Conservation (phyloP, 2,329 filamentous ascomycete genomes). For the Apiospora pterosperma region DNA sequence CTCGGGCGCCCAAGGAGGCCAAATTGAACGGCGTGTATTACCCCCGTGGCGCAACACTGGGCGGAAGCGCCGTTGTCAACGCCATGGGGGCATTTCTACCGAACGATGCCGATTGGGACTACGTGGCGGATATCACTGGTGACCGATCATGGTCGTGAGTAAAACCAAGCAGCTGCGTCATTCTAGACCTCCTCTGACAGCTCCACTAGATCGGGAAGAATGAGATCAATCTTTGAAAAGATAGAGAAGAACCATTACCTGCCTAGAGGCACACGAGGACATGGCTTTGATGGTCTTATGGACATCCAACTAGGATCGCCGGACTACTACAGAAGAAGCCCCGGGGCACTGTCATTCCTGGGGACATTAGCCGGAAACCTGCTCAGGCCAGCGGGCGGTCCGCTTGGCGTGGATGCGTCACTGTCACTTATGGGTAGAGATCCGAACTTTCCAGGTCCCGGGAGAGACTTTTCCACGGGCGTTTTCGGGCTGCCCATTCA, state of each 20-base stretch:
- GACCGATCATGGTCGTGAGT: constrained; percentile 19
- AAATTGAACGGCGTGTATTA: constrained; percentile 23
- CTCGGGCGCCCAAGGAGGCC: constrained; percentile 18
- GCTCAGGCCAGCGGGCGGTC: neutral
- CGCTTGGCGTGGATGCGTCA: neutral
- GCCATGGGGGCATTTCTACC: constrained; percentile 12
- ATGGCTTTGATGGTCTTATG: constrained; percentile 15
- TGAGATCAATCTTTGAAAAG: constrained; percentile 13
- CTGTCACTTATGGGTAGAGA: constrained; percentile 12
- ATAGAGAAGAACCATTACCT: constrained; percentile 19
- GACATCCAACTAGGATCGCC: neutral
- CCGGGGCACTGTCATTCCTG: neutral
- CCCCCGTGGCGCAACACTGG: constrained; percentile 22
- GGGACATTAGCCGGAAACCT: neutral
- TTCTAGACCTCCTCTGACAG: neutral
- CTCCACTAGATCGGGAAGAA: constrained; percentile 7
- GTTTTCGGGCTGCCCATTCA: constrained; percentile 16
- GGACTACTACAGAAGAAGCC: constrained; percentile 6
- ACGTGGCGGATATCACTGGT: constrained; percentile 17
- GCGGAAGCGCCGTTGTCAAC: constrained; percentile 23
- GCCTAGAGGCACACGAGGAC: constrained; percentile 12
- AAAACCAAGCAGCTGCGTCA: rapidly evolving
- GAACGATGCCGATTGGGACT: constrained; percentile 19
- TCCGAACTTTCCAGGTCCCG: constrained; percentile 12
- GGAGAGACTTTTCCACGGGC: constrained; percentile 12